Evolutionary conservation across 768 basidiomycete genomes (phyloP), one percentile per base, ranked within the genome.

Genomic region (Pholiota molesta): DNA sequence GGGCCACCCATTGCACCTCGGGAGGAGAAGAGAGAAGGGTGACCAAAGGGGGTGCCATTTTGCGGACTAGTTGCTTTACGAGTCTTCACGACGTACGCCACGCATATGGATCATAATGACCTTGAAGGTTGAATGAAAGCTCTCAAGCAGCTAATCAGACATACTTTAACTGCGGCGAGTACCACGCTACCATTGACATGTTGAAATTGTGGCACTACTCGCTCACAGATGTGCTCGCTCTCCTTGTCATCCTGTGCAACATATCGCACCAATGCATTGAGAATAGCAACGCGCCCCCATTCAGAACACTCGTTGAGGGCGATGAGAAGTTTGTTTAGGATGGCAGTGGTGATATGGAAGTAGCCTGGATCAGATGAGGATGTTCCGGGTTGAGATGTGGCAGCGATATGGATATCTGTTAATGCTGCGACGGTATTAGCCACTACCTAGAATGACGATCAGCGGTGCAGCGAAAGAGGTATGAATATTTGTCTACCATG

Each of bases 21-120:
- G 97, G 95, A 3, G 95, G 94, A 1, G 96, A 95, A 1, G 97
- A 97, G 2, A 99, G 86, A 11, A 99, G 86, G 0, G 97, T 99
- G 26, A 99, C 97, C 21, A 90, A 76, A 21, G 97, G 97, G 5
- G 97, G 97, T 1, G 95, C 96, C 96, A 99, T 97, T 80, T 99
- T 99, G 52, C 93, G 86, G 31, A 97, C 80, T 21, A 99, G 83
- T 60, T 91, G 88, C 68, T 91, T 94, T 55, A 88, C 80, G 62
- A 98, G 84, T 95, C 94, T 55, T 96, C 94, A 59, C 93, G 78
- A 37, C 78, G 81, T 19, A 97, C 91, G 35, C 82, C 77, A 42
- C 92, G 90, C 81, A 99, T 92, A 73, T 99, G 97, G 63, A 97
- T 95, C 95, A 98, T 97, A 65, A 99, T 89, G 52, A 95, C 97